Evolutionary conservation across 805 yeast genomes (phyloP).

Genomic region (Myxozyma udenii): DNA sequence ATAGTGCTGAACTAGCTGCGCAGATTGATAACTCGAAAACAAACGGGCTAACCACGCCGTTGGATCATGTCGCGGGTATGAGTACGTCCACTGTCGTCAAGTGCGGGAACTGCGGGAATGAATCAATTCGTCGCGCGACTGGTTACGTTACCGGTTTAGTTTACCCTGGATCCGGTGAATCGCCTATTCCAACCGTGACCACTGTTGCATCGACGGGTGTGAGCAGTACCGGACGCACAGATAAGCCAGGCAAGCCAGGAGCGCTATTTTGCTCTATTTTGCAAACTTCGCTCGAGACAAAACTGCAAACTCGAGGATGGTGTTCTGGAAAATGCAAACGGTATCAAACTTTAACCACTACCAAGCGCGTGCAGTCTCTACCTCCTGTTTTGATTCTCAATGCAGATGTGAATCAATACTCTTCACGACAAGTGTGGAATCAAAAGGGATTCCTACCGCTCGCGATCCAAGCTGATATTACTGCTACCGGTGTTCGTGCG

Average conservation of each 20-base stretch:
- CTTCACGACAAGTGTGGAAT: constrained; percentile 25
- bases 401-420: constrained; percentile 45
- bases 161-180: constrained; percentile 20
- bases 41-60: not conserved
- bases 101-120: constrained; percentile 32
- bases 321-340: constrained; percentile 52
- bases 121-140: constrained; percentile 25
- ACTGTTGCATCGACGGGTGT: not conserved
- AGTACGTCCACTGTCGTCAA: constrained; percentile 27
- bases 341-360: constrained; percentile 55
- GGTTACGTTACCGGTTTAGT: constrained; percentile 32
- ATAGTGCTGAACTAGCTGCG: constrained; percentile 33
- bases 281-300: constrained; percentile 31
- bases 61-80: constrained; percentile 27
- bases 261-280: constrained; percentile 30
- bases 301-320: constrained; percentile 46
- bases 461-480: constrained; percentile 10
- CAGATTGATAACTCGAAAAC: not conserved
- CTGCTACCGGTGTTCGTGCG: constrained; percentile 5
- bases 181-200: not conserved
- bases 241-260: not conserved
- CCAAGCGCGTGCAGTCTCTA: constrained; percentile 47
- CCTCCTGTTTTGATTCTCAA: constrained; percentile 68
- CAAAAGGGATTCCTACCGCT: constrained; percentile 25
- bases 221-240: not conserved